Conservation (phyloP, 2,329 filamentous ascomycete species). For the Coniella lustricola region DNA sequence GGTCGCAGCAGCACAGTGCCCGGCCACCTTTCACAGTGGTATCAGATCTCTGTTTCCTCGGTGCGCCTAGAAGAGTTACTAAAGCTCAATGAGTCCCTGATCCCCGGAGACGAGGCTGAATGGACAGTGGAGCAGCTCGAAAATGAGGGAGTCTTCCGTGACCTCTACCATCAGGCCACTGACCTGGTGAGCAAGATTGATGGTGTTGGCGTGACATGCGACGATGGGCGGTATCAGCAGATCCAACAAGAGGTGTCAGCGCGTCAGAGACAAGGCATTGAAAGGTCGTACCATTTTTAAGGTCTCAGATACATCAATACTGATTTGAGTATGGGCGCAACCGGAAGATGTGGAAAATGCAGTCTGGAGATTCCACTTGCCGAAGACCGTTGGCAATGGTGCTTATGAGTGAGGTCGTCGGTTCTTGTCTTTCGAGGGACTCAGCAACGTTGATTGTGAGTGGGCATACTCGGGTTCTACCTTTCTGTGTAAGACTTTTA, state of each 20-base stretch:
- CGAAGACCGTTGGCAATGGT: no score
- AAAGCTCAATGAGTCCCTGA: conserved; percentile 20
- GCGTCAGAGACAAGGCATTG: neutral
- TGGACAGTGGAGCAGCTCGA: conserved; percentile 19
- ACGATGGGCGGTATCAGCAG: conserved; percentile 2
- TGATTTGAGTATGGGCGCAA: no score
- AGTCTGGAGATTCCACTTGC: no score
- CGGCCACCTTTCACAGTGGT: conserved; percentile 21
- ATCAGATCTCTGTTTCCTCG: conserved; percentile 25
- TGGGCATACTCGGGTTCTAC: no score
- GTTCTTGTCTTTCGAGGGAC: no score
- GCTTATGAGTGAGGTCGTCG: no score
- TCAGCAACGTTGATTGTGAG: no score
- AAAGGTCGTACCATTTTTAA: neutral
- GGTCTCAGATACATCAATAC: no score
- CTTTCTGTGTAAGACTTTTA: no score
- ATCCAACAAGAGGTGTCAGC: no score
- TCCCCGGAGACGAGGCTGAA: conserved; percentile 19
- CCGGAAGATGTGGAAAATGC: no score
- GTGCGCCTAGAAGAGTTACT: conserved; percentile 20
- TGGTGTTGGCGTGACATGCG: conserved; percentile 20
- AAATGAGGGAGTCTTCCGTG: conserved; percentile 17
- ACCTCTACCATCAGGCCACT: conserved; percentile 22
- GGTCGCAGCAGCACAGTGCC: conserved; percentile 11
- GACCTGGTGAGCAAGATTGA: conserved; percentile 25